These are phyloP conservation scores for Sarcodon aspratus DNA, from an alignment of 768 basidiomycete species.

Conservation along the genomic window DNA sequence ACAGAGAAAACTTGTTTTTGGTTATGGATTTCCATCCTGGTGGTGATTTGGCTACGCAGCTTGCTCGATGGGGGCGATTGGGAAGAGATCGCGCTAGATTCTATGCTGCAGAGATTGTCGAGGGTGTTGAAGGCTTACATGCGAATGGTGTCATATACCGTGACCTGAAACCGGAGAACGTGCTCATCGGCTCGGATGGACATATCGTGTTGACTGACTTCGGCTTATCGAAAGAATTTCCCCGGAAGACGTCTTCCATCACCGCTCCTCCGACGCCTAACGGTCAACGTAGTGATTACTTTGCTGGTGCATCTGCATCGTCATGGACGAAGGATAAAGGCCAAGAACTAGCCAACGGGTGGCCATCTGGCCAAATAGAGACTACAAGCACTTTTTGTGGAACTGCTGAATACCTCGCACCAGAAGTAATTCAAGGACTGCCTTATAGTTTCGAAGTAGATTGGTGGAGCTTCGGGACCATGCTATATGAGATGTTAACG, in stretches of 20 bases:
- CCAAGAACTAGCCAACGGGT: constrained; percentile 38
- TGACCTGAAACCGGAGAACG: constrained; percentile 94
- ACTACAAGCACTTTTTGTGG: constrained; percentile 86
- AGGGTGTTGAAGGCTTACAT: constrained; percentile 92
- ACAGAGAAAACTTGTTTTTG: constrained; percentile 93
- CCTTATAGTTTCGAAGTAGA: constrained; percentile 92
- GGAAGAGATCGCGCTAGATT: constrained; percentile 92
- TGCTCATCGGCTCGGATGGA: constrained; percentile 87
- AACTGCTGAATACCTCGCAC: constrained; percentile 94
- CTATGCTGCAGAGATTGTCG: constrained; percentile 95
- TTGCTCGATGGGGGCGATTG: constrained; percentile 89
- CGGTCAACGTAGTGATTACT: constrained; percentile 39
- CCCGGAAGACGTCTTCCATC: constrained; percentile 33
- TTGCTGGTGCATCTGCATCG: constrained; percentile 27
- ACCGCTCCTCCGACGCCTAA: constrained; percentile 51
- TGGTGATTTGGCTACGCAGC: constrained; percentile 94
- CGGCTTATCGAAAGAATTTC: constrained; percentile 87
- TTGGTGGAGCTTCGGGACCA: constrained; percentile 98
- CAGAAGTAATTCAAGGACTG: constrained; percentile 89
- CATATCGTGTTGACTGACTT: constrained; percentile 98
- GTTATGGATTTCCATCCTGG: constrained; percentile 98
- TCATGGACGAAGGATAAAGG: constrained; percentile 49
- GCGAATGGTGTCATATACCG: constrained; percentile 93
- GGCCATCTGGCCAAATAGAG: constrained; percentile 39
- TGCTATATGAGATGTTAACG: constrained; percentile 95